These are phyloP conservation scores for Albizia julibrissin DNA, from an alignment of 306 rosid genomes.

Conservation along the genomic window DNA sequence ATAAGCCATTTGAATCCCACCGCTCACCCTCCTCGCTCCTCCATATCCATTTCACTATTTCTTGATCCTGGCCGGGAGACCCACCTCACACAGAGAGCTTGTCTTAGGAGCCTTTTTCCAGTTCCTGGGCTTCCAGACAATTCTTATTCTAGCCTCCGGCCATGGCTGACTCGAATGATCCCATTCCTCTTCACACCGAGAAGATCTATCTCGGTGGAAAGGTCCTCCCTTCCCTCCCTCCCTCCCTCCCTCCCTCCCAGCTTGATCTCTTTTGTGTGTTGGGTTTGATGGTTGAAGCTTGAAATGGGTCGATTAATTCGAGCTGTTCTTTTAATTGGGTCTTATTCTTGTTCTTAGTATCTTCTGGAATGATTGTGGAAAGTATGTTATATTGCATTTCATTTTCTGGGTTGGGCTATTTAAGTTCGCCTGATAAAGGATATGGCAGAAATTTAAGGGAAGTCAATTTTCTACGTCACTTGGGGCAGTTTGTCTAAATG, in stretches of 20 bases:
- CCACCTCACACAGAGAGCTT: not conserved
- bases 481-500: not conserved
- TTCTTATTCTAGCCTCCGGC: conserved; percentile 41
- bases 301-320: conserved; percentile 14
- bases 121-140: conserved; percentile 49
- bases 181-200: conserved; percentile 77
- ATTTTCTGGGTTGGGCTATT: conserved; percentile 1
- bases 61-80: conserved; percentile 10
- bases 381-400: conserved; percentile 32
- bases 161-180: conserved; percentile 74
- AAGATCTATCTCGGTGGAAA: conserved; percentile 97
- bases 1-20: conserved; percentile 55
- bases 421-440: not conserved
- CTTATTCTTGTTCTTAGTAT: not conserved
- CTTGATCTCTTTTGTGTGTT: not conserved
- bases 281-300: conserved; percentile 30
- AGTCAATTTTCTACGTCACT: conserved; percentile 12
- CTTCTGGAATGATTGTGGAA: not conserved
- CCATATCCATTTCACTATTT: conserved; percentile 27
- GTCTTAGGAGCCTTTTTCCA: conserved; percentile 39
- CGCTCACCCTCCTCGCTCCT: not conserved
- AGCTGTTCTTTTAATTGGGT: conserved; percentile 11
- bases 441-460: conserved; percentile 5
- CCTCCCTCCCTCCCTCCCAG: not conserved
- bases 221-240: conserved; percentile 42